Base-by-base conservation (phyloP, 2,329 filamentous ascomycete species). In the Lasiodiplodia citricola region DNA sequence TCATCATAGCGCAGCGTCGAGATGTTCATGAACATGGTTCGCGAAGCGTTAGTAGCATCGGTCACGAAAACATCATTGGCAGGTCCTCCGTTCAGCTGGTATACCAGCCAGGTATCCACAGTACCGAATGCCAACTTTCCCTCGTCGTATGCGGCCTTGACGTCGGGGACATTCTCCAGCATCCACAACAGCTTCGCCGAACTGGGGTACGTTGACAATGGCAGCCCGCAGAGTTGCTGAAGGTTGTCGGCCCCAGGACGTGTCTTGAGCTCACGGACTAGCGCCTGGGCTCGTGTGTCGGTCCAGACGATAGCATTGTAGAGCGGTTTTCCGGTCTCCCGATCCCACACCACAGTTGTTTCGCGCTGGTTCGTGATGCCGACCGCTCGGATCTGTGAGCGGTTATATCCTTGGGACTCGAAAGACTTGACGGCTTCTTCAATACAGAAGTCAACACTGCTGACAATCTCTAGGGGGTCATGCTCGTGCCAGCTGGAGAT, bases 21-120 rank as follows among this genome's bases (percentile, higher is more conserved):
- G 65, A 96, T 84, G 81, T 96, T 92, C 89, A 95, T 93, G 79
- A 96, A 94, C 92, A 95, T 94, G 70, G 92, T 96, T 74, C 92
- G 85, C 68, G 91, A 93, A 38, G 92, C 92, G 76, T 96, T 96
- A 70, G 91, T 92, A 44, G 90, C 88, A 79, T 96, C 92, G 0
- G 93, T 94, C 68, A 95, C 91, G 75, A 92, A 89, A 54, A 92
- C 81, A 66, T 89, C 86, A 58, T 85, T 87, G 69, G 86, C 83
- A 16, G 81, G 82, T 58, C 91, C 89, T 69, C 91, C 92, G 75
- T 94, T 92, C 56, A 96, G 86, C 74, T 88, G 88, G 82, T 92
- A 95, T 65, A 95, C 87, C 68, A 96, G 83, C 92, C 92, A 96
- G 2, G 90, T 87, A 79, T 96, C 92, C 69, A 95, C 89, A 4